Base-by-base conservation (phyloP, 2,329 filamentous ascomycete species). In the Didymella pomorum region DNA sequence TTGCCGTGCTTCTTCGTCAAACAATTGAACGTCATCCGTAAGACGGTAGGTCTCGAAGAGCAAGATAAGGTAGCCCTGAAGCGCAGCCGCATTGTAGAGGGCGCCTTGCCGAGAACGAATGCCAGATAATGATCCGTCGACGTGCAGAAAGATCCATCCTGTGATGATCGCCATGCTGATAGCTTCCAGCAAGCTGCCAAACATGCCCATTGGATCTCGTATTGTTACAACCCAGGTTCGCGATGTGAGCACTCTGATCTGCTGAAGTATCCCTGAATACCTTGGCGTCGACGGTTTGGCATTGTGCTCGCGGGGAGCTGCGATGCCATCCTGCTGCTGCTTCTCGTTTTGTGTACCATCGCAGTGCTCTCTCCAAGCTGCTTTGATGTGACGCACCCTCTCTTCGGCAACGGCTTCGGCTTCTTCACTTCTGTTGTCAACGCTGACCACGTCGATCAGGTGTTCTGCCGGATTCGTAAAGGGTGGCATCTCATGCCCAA, bases 401-500 rank as follows among this genome's bases (percentile, higher is more conserved):
- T 80, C 77, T 14, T 81, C 80, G 0, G 86, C 89, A 33, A 82
- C 80, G 14, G 78, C 76, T 69, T 93, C 90, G 4, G 88, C 78
- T 64, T 90, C 87, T 0, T 85, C 82, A 0, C 86, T 88, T 5
- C 91, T 84, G 66, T 87, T 91, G 68, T 93, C 90, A 11, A 92
- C 80, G 6, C 90, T 90, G 1, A 90, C 87, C 29, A 91, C 80
- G 64, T 93, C 90, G 54, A 93, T 89, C 48, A 92, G 75, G 69
- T 88, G 89, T 64, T 93, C 90, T 2, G 90, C 90, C 0, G 91
- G 90, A 65, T 93, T 93, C 44, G 91, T 89, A 66, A 92, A 92
- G 0, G 86, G 79, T 0, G 89, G 90, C 43, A 92, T 77, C 12
- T 83, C 78, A 62, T 88, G 84, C 0, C 87, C 89, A 11, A 84